Evolutionary conservation across 495 filamentous ascomycete species (phyloP).

Genomic region (Tricharina praecox): DNA sequence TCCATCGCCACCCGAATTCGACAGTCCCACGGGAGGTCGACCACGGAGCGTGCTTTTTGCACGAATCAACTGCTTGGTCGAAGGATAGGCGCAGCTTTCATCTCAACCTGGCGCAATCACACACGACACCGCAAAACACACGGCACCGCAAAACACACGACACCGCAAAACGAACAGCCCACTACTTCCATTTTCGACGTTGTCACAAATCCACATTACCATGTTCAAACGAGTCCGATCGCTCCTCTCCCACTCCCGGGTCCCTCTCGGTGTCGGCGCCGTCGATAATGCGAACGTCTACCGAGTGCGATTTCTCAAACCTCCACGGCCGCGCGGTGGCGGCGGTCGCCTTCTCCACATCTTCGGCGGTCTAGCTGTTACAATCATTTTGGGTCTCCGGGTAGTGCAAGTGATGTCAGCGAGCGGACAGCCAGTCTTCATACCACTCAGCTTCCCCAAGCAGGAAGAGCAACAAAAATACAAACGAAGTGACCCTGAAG

Average conservation of each 20-base stretch:
- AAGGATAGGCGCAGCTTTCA: too few relatives aligned
- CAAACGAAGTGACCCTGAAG: conserved; percentile 13
- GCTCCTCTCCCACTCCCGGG: conserved; percentile 17
- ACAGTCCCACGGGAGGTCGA: too few relatives aligned
- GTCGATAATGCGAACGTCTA: conserved; percentile 16
- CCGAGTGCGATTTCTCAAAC: conserved; percentile 18
- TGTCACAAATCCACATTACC: too few relatives aligned
- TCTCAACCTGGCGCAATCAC: too few relatives aligned
- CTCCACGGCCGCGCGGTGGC: conserved; percentile 9
- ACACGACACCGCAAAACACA: too few relatives aligned
- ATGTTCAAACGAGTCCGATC: conserved; percentile 20
- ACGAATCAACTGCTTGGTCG: too few relatives aligned
- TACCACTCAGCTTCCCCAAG: conserved; percentile 16
- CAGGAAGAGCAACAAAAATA: conserved; percentile 10
- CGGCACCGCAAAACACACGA: too few relatives aligned
- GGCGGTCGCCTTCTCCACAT: neutral
- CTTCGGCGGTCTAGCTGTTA: neutral
- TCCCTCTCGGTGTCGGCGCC: conserved; percentile 13
- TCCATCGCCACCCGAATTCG: too few relatives aligned
- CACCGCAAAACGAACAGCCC: too few relatives aligned
- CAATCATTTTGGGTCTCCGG: neutral
- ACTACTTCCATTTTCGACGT: too few relatives aligned
- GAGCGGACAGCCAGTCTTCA: conserved; percentile 14
- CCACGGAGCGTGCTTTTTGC: too few relatives aligned
- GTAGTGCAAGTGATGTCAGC: neutral